phyloP scores from a whole-genome alignment of 805 yeast species.

The Nakazawaea wickerhamii region DNA sequence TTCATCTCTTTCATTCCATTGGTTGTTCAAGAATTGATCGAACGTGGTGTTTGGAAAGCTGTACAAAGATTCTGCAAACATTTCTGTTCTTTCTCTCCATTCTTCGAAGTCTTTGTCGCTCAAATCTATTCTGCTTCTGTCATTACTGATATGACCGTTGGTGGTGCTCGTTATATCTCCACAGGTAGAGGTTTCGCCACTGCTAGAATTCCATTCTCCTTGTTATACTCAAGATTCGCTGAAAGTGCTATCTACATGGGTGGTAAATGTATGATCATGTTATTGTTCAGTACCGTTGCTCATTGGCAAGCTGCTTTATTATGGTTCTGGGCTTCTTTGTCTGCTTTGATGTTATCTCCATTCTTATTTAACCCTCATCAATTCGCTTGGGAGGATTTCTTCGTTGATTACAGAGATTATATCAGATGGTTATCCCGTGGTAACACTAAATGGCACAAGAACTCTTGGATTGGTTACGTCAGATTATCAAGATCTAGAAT shows the following conservation, averaged over 20 bases:
- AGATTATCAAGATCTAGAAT: constrained; percentile 79
- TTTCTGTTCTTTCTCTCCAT: constrained; percentile 64
- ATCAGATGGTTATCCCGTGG: constrained; percentile 90
- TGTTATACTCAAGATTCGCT: constrained; percentile 71
- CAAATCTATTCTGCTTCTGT: constrained; percentile 72
- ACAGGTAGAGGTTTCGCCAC: constrained; percentile 88
- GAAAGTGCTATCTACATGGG: constrained; percentile 83
- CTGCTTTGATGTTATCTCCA: constrained; percentile 87
- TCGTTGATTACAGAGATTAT: constrained; percentile 92
- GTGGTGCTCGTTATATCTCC: constrained; percentile 84
- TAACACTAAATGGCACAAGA: constrained; percentile 83
- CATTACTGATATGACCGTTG: constrained; percentile 66
- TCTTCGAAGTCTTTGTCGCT: constrained; percentile 80
- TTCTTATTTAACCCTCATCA: constrained; percentile 97
- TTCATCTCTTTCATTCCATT: constrained; percentile 76
- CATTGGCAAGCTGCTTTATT: constrained; percentile 90
- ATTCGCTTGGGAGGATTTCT: constrained; percentile 93
- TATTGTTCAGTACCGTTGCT: constrained; percentile 66
- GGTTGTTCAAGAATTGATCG: constrained; percentile 73
- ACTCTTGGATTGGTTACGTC: constrained; percentile 83
- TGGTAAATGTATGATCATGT: constrained; percentile 68
- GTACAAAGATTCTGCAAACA: constrained; percentile 65
- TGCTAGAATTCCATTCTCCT: constrained; percentile 70
- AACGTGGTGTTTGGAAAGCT: constrained; percentile 77
- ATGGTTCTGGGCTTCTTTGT: constrained; percentile 95